Evolutionary conservation across 208 protist genomes (phyloP), one percentile per base, ranked within the genome.

Genomic region (Leptomonas pyrrhocoris): DNA sequence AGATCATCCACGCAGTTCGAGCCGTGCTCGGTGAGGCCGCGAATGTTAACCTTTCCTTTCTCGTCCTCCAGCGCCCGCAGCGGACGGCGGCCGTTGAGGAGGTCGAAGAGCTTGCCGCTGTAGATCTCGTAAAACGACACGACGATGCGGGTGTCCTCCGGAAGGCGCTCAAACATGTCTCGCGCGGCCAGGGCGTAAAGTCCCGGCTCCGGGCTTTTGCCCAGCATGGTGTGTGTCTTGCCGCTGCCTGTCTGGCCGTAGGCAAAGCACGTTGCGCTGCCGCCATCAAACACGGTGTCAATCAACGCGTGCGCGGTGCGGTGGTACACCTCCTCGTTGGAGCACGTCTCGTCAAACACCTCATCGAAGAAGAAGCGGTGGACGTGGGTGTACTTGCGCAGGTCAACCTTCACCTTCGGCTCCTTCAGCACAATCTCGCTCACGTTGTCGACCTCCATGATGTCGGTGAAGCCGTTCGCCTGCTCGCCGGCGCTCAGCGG

Each of bases 301-400:
- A 92, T 70, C 16, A 92, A 72, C 12, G 67, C 60, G 31, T 80
- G 79, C 30, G 92, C 96, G 16, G 97, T 88, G 42, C 93, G 77
- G 51, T 86, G 70, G 80, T 96, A 98, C 15, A 98, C 92, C 49
- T 88, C 86, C 28, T 73, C 78, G 66, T 99, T 98, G 65, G 63
- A 88, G 46, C 85, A 80, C 28, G 63, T 67, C 64, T 98, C 94
- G 60, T 97, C 89, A 45, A 99, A 97, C 21, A 98, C 96, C 64
- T 98, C 86, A 73, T 99, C 98, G 74, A 98, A 99, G 58, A 84
- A 81, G 72, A 98, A 99, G 43, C 89, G 90, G 66, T 99, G 98
- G 55, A 94, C 87, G 68, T 99, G 94, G 40, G 93, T 98, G 79
- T 98, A 99, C 74, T 96, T 95, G 46, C 87, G 92, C 45, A 99